phyloP scores from a whole-genome alignment of 78 protist species.

The Dictyostelium discoideum region DNA sequence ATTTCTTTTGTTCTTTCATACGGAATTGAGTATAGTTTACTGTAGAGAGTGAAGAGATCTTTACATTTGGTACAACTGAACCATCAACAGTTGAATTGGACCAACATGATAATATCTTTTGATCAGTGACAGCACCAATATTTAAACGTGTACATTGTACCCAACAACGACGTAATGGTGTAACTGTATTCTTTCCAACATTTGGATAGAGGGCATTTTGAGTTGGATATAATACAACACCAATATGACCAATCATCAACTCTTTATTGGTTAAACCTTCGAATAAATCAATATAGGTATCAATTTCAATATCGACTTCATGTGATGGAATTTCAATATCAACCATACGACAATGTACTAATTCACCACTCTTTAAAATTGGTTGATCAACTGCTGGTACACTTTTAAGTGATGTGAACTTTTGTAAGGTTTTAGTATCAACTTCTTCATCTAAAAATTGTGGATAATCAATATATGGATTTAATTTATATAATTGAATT shows the following conservation, averaged over 20 bases:
- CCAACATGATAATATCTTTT: slow-evolving; percentile 45
- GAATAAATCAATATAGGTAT: slow-evolving; percentile 25
- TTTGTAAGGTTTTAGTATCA: background rate
- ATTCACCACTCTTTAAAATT: slow-evolving; percentile 39
- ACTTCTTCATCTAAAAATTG: slow-evolving; percentile 29
- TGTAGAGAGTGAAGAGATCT: slow-evolving; percentile 25
- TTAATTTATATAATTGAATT: slow-evolving; percentile 51
- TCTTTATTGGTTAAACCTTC: slow-evolving; percentile 36
- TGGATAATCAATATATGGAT: slow-evolving; percentile 53
- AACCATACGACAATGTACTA: slow-evolving; percentile 19
- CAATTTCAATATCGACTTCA: slow-evolving; percentile 13
- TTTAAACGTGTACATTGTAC: slow-evolving; percentile 42
- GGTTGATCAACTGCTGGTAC: slow-evolving; percentile 15
- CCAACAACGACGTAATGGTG: slow-evolving; percentile 36
- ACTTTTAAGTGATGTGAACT: background rate
- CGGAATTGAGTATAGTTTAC: slow-evolving; percentile 41
- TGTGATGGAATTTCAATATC: slow-evolving; percentile 9
- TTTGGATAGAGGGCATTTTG: slow-evolving; percentile 42
- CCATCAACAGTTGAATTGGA: background rate
- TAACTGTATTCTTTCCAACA: slow-evolving; percentile 1
- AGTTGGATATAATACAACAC: slow-evolving; percentile 50
- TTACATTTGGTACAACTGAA: slow-evolving; percentile 13
- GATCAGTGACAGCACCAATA: slow-evolving; percentile 53
- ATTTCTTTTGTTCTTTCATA: slow-evolving; percentile 37
- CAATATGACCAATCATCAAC: slow-evolving; percentile 43